Evolutionary conservation across 805 yeast species (phyloP), one percentile per base, ranked within the genome.

Genomic region (Candida fluviatilis): DNA sequence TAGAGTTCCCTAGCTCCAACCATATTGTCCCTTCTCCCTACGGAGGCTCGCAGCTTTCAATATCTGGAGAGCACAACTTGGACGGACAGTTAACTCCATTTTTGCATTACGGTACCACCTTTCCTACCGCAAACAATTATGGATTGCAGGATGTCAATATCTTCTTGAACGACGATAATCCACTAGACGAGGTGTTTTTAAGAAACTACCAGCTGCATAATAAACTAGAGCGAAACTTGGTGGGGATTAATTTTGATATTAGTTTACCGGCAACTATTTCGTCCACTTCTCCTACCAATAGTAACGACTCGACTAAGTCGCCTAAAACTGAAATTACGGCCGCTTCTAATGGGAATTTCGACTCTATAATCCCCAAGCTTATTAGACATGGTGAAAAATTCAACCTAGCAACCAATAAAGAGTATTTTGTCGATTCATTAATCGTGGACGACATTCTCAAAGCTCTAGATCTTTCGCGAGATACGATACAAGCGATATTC

Each of bases 91-190:
- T 36, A n/a, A 31, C 30, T 29, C 31, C 26, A 12, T 35, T 31
- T 25, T 23, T 42, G 19, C 27, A 28, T 23, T 23, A 17, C 15
- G 19, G 27, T 10, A 13, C 18, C 13, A 18, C 28, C 10, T 27
- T 15, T 29, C 42, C 32, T 37, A 41, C 26, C 42, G 46, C 28
- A 38, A 14, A 19, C 11, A 24, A 18, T 15, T 49, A 57, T 24
- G 64, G 60, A 4, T 49, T 62, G n/a, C 69, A 57, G 23, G 69
- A 67, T 30, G 51, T 57, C n/a, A 62, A 63, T 39, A 57, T 63
- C 13, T 67, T 68, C 39, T 60, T 51, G 45, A 63, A 55, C 40
- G 59, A 49, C 28, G 57, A 54, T 19, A 68, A 68, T 37, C 73
- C 73, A 0, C 46, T 68, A 19, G 73, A 66, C 35, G 70, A 65